Evolutionary conservation across 2,329 filamentous ascomycete species (phyloP), one percentile per base, ranked within the genome.

Genomic region (Moelleriella libera): DNA sequence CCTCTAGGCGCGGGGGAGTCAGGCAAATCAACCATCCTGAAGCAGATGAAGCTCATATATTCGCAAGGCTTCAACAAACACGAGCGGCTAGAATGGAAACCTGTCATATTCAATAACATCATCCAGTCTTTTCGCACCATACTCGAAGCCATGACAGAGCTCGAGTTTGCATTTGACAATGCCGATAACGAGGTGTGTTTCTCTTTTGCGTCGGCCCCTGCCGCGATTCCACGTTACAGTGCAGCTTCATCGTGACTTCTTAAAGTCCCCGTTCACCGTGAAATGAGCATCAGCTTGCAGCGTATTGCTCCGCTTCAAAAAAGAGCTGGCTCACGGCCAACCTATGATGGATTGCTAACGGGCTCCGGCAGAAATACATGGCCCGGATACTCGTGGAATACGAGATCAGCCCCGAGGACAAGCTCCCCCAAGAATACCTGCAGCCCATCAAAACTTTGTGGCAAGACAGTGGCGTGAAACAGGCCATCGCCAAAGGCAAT

Each of bases 21-120:
- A 43, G 66, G 90, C 54, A 97, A 97, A 68, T 96, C 90, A 7
- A 97, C 90, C 1, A 89, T 97, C 50, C 78, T 97, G 54, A 97
- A 97, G 71, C 90, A 97, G 73, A 97, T 98, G 92, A 90, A 90
- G 65, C 82, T 98, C 66, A 96, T 98, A 57, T 92, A 97, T 64
- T 82, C 88, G 11, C 82, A 88, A 64, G 90, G 92, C 45, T 97
- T 97, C 69, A 87, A 81, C 60, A 85, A 86, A 58, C 81, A 79
- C 53, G 92, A 97, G 65, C 86, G 88, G 64, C 80, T 94, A 54
- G 88, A 96, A 72, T 94, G 88, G 76, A 88, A 92, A 57, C 85
- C 88, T 12, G 89, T 96, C 59, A 89, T 97, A 55, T 97, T 96
- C 68, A 89, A 83, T 66, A 98, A 98, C 65, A 76, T 97, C 54